These are phyloP conservation scores for Pseudodiploospora longispora DNA, from an alignment of 2,329 filamentous ascomycete genomes.

Conservation along the genomic window DNA sequence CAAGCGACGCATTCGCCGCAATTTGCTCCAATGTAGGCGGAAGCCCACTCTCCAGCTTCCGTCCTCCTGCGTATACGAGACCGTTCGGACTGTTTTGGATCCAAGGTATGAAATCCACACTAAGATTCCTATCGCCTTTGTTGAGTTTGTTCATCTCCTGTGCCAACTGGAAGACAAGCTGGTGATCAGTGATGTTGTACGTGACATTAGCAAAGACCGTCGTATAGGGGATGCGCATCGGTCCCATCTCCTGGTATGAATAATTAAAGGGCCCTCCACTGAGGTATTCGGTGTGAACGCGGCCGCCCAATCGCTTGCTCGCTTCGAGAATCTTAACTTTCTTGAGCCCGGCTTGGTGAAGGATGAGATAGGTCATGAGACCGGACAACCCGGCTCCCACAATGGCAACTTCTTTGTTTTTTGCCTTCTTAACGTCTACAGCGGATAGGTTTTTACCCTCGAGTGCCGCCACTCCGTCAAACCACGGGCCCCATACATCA, in stretches of 20 bases:
- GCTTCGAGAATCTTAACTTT: slow-evolving; percentile 57
- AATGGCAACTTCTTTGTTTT: slow-evolving; percentile 45
- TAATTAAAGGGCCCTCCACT: slow-evolving; percentile 48
- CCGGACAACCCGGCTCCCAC: slow-evolving; percentile 59
- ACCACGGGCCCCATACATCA: slow-evolving; percentile 50
- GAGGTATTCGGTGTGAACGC: slow-evolving; percentile 56
- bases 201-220: slow-evolving; percentile 45
- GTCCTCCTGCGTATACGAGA: too few species aligned
- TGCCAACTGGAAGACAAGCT: slow-evolving; percentile 56
- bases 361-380: slow-evolving; percentile 49
- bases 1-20: too few species aligned
- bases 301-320: slow-evolving; percentile 51
- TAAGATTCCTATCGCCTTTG: slow-evolving; percentile 21
- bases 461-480: slow-evolving; percentile 54
- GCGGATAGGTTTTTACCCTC: slow-evolving; percentile 43
- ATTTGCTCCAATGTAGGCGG: too few species aligned
- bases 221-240: slow-evolving; percentile 55
- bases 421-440: slow-evolving; percentile 9
- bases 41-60: too few species aligned
- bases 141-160: slow-evolving; percentile 53
- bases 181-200: slow-evolving; percentile 52
- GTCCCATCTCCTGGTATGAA: slow-evolving; percentile 60
- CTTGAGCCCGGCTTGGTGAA: slow-evolving; percentile 41
- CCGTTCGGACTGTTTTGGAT: too few species aligned
- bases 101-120: too few species aligned